Conservation (phyloP, 169 alveolate species). For the Cryptosporidium sp. region DNA sequence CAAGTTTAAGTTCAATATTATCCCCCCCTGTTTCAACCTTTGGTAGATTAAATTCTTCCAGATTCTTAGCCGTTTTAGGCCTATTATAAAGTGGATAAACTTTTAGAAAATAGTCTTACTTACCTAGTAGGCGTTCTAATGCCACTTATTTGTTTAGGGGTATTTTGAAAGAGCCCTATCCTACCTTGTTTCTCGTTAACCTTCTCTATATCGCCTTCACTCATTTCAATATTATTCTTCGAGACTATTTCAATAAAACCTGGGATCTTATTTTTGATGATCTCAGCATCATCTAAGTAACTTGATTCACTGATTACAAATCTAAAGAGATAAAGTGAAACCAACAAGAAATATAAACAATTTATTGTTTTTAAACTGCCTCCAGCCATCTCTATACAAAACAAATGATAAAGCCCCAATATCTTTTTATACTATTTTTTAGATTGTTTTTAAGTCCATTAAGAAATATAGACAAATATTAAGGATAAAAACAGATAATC, state of each 20-base stretch:
- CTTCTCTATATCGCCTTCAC: neutral
- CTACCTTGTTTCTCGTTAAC: neutral
- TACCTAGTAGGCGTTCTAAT: neutral
- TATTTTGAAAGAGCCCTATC: neutral
- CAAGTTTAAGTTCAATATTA: neutral
- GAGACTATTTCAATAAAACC: neutral
- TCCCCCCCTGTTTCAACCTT: neutral
- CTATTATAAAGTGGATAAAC: neutral
- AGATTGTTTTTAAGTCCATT: neutral
- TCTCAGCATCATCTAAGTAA: neutral
- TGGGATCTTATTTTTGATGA: neutral
- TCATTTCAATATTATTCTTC: constrained; percentile 4
- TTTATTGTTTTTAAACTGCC: neutral
- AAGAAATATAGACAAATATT: too few species aligned
- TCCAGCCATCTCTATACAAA: neutral
- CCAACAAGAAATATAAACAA: neutral
- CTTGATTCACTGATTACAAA: constrained; percentile 30
- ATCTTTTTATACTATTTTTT: too few species aligned
- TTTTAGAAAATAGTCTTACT: neutral
- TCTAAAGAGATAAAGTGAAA: neutral
- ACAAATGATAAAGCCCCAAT: neutral
- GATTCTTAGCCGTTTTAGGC: neutral
- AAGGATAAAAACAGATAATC: too few species aligned
- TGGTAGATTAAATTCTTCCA: neutral
- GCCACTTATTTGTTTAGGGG: too few species aligned